These are phyloP conservation scores for Orychophragmus violaceus DNA, from an alignment of 345 rosid species.

Conservation along the genomic window DNA sequence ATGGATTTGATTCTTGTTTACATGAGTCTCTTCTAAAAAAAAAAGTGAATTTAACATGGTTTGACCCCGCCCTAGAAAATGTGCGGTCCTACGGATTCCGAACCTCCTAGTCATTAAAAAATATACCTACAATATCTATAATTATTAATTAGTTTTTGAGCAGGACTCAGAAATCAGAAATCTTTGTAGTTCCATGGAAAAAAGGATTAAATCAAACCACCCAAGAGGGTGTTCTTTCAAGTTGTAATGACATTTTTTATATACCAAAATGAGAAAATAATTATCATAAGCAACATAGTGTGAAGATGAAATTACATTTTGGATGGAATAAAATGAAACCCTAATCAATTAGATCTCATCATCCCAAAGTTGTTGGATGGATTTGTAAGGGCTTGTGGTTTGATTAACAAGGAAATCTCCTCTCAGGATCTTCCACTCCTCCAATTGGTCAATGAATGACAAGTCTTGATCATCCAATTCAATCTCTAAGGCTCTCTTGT, in stretches of 20 bases:
- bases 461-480: conserved; percentile 52
- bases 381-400: conserved; percentile 73
- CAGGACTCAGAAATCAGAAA: background rate
- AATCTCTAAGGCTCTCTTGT: conserved; percentile 48
- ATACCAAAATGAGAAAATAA: background rate
- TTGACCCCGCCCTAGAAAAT: no score
- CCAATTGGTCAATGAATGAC: conserved; percentile 44
- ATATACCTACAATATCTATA: background rate
- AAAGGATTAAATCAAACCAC: background rate
- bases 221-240: background rate
- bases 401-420: conserved; percentile 63
- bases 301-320: conserved; percentile 21
- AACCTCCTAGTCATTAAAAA: no score
- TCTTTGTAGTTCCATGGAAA: conserved; percentile 8
- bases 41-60: no score
- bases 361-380: conserved; percentile 71
- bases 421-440: conserved; percentile 74
- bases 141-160: conserved; percentile 29
- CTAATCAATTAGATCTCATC: conserved; percentile 48
- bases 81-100: no score
- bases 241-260: conserved; percentile 22
- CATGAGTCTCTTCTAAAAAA: no score
- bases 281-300: background rate
- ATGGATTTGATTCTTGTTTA: no score
- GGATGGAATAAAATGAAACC: background rate